Conservation (phyloP, 2,329 filamentous ascomycete species). For the Talaromyces sp. region DNA sequence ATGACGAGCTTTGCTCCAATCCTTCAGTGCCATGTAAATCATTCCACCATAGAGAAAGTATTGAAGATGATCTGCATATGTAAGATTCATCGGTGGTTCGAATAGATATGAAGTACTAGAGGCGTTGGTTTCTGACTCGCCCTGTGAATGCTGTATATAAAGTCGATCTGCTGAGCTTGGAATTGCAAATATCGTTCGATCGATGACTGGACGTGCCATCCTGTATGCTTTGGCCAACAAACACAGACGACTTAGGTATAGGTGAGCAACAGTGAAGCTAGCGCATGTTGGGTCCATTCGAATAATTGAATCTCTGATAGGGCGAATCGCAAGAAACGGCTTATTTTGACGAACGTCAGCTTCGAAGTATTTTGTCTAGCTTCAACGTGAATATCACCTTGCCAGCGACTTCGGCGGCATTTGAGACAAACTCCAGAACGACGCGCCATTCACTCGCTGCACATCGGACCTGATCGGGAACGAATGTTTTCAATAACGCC, state of each 20-base stretch:
- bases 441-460: constrained; percentile 39
- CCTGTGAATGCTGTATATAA: constrained; percentile 25
- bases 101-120: constrained; percentile 31
- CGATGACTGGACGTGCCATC: constrained; percentile 40
- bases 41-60: constrained; percentile 65
- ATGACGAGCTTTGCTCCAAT: constrained; percentile 61
- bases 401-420: constrained; percentile 32
- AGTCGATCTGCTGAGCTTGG: constrained; percentile 28
- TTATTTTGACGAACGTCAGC: constrained; percentile 23
- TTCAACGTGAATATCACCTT: constrained; percentile 25
- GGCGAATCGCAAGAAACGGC: constrained; percentile 38
- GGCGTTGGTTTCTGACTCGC: constrained; percentile 34
- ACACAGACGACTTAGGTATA: constrained; percentile 40
- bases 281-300: constrained; percentile 42
- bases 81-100: constrained; percentile 33
- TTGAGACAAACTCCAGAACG: constrained; percentile 34
- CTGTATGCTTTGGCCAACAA: constrained; percentile 41
- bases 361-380: constrained; percentile 17
- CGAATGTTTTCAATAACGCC: constrained; percentile 53
- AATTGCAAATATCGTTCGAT: constrained; percentile 42
- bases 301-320: constrained; percentile 43
- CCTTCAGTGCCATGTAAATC: constrained; percentile 57
- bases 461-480: constrained; percentile 44
- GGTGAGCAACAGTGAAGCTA: constrained; percentile 44
- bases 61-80: constrained; percentile 51